Evolutionary conservation across 257 asterid genomes (phyloP), one percentile per base, ranked within the genome.

Genomic region (Capsicum pubescens): DNA sequence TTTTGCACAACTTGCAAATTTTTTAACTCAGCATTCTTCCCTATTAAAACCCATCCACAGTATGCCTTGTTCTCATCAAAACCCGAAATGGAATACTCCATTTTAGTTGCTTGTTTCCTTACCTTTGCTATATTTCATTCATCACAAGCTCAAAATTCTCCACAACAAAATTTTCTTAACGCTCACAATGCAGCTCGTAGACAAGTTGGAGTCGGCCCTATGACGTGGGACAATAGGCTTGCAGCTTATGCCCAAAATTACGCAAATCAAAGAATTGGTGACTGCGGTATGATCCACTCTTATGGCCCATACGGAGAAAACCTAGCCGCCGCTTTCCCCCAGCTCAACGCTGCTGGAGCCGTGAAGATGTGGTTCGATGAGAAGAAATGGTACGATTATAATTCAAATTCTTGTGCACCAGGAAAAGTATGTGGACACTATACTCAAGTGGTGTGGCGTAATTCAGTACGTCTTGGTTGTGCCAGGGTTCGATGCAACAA

Each of bases 381-480:
- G 89, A 89, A 87, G 89, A 56, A n/a, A 0, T 16, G 52, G 32
- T 90, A 88, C 13, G 82, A 89, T 7, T 83, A 48, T 1, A 5
- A 2, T 3, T 48, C 87, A 1, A 90, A 87, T 14, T 0, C 80
- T 17, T 89, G 93, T n/a, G 89, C 61, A 0, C 13, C 21, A 2
- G 90, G 89, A 7, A 93, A 90, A 6, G 87, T 84, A 61, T 90
- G 97, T 58, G 5, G n/a, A 82, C 95, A 92, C n/a, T 93, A 91
- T 71, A 91, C 92, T 2, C 97, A 93, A 57, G 92, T 92, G 0
- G 95, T 93, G 3, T 92, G 94, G 95, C 79, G 85, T 2, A 63
- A 82, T 0, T 78, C 97, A 3, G 82, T 64, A 0, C 85, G 70
- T 0, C 5, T 93, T 0, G 95, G 95, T 0, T 92, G 94, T 26